Evolutionary conservation across 2,329 filamentous ascomycete species (phyloP).

Genomic region (Pezizomycotina sp.): DNA sequence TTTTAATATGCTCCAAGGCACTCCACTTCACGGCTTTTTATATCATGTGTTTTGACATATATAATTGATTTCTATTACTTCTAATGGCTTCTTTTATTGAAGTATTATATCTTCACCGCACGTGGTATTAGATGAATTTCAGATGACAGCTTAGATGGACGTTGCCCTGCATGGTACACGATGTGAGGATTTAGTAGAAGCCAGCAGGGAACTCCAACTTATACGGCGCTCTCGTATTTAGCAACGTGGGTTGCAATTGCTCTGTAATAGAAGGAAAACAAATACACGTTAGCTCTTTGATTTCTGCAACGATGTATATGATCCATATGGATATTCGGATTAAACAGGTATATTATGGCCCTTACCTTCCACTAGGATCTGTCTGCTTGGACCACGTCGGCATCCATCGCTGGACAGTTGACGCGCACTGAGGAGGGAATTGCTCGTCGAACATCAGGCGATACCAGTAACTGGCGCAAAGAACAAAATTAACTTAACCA

Average conservation of each 20-base stretch:
- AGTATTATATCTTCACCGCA: too few species aligned
- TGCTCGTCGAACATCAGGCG: slow-evolving; percentile 97
- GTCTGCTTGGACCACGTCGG: slow-evolving; percentile 95
- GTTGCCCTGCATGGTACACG: too few species aligned
- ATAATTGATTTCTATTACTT: too few species aligned
- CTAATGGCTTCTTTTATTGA: too few species aligned
- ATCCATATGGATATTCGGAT: background rate
- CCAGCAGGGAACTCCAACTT: slow-evolving; percentile 21
- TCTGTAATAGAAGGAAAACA: slow-evolving; percentile 31
- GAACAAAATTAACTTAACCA: background rate
- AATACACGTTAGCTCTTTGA: background rate
- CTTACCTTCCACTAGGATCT: slow-evolving; percentile 79
- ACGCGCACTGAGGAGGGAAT: slow-evolving; percentile 81
- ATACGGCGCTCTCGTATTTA: slow-evolving; percentile 46
- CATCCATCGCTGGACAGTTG: slow-evolving; percentile 89
- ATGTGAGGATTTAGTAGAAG: slow-evolving; percentile 12
- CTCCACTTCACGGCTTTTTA: too few species aligned
- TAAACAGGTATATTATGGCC: too few species aligned
- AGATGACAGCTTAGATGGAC: too few species aligned
- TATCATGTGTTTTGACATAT: too few species aligned
- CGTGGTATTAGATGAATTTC: too few species aligned
- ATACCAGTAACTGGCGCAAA: slow-evolving; percentile 68
- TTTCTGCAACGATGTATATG: background rate
- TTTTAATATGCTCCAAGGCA: too few species aligned
- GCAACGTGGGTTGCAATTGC: slow-evolving; percentile 59